Percentiles rank a stretch among this genome's conserved stretches.
These are phyloP conservation scores for Volvox reticuliferus DNA, from an alignment of 139 green algal genomes.

Conservation along the genomic window DNA sequence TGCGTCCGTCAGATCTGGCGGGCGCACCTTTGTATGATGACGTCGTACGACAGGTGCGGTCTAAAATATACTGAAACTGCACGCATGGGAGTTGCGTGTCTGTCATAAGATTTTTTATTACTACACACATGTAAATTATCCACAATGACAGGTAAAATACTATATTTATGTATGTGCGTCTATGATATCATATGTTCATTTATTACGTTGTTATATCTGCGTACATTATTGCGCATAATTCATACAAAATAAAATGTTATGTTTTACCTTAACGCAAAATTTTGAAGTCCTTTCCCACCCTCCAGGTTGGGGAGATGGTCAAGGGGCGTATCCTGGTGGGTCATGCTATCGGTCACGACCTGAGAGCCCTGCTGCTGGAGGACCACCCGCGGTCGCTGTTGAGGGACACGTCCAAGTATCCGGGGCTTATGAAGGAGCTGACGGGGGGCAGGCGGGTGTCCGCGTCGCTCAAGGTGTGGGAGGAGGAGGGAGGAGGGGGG, in stretches of 20 bases:
- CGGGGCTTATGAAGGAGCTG: slow-evolving; percentile 44
- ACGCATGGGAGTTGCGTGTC: too few species aligned
- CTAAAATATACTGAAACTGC: too few species aligned
- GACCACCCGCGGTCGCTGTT: slow-evolving; percentile 81
- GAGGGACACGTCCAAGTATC: slow-evolving; percentile 79
- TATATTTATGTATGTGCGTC: too few species aligned
- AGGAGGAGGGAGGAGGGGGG: neutral
- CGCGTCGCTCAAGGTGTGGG: slow-evolving; percentile 45
- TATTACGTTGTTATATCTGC: too few species aligned
- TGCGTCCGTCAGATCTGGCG: slow-evolving; percentile 55
- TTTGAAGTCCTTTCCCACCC: too few species aligned
- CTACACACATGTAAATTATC: too few species aligned
- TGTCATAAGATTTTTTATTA: too few species aligned
- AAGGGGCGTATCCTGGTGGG: slow-evolving; percentile 86
- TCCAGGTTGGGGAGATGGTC: slow-evolving; percentile 73
- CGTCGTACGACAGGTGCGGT: slow-evolving; percentile 18
- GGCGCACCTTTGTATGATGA: slow-evolving; percentile 31
- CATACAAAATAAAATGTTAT: too few species aligned
- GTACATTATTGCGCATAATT: too few species aligned
- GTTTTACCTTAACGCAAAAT: too few species aligned
- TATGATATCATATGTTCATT: too few species aligned
- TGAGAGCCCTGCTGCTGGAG: slow-evolving; percentile 83
- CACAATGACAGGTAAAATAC: too few species aligned
- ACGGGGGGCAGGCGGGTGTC: slow-evolving; percentile 18
- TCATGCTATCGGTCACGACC: slow-evolving; percentile 90